Conservation (phyloP, 371 early-diverging fungal genomes). For the Syncephalastrum sp. region DNA sequence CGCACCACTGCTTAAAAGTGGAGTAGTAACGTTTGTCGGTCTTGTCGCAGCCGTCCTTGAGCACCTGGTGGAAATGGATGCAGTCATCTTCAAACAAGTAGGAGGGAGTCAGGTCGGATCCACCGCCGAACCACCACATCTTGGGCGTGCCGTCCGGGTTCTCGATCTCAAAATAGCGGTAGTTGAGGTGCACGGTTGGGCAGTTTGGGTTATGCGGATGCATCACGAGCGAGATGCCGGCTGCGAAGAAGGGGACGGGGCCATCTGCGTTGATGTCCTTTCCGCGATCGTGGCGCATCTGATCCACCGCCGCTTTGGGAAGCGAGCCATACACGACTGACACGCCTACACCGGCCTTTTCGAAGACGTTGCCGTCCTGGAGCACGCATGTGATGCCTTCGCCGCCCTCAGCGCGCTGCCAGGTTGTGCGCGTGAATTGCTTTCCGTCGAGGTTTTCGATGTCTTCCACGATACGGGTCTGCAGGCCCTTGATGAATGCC, state of each 20-base stretch:
- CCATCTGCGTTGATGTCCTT: slow-evolving; percentile 47
- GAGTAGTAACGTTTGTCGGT: slow-evolving; percentile 70
- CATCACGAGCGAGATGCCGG: slow-evolving; percentile 90
- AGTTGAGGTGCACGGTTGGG: slow-evolving; percentile 96
- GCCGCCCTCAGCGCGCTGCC: slow-evolving; percentile 84
- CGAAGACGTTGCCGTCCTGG: slow-evolving; percentile 88
- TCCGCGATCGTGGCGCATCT: slow-evolving; percentile 78
- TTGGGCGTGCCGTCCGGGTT: slow-evolving; percentile 59
- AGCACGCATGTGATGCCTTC: slow-evolving; percentile 92
- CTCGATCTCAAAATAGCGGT: slow-evolving; percentile 94
- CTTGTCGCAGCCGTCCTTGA: slow-evolving; percentile 78
- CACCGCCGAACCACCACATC: slow-evolving; percentile 89
- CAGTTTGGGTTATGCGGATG: slow-evolving; percentile 95
- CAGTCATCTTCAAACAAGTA: slow-evolving; percentile 82
- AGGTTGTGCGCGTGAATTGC: slow-evolving; percentile 72
- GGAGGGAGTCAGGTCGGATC: slow-evolving; percentile 80
- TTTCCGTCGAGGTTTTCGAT: slow-evolving; percentile 65
- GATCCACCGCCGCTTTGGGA: slow-evolving; percentile 69
- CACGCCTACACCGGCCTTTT: slow-evolving; percentile 94
- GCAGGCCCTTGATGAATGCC: slow-evolving; percentile 71
- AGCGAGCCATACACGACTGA: slow-evolving; percentile 78
- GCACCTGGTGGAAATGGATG: slow-evolving; percentile 73
- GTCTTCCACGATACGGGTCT: slow-evolving; percentile 62
- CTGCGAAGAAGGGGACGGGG: slow-evolving; percentile 77
- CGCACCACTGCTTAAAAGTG: slow-evolving; percentile 83